Percentiles rank a stretch among this genome's conserved stretches.
Conservation (phyloP, 495 filamentous ascomycete genomes). For the Neurospora tetrasperma region DNA sequence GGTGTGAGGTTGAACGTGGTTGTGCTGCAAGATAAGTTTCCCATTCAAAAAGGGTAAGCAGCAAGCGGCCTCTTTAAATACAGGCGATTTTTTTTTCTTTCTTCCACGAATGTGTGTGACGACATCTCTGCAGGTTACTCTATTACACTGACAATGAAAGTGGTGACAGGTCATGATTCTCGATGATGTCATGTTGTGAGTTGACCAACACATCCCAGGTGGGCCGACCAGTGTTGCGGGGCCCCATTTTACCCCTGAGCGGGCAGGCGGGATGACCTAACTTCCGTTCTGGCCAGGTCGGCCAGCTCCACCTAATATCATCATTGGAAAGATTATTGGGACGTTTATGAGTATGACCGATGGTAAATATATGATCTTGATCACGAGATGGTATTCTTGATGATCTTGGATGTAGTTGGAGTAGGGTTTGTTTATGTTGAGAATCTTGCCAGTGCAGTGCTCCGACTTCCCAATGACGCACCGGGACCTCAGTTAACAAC, state of each 20-base stretch:
- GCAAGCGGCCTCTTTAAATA: not conserved
- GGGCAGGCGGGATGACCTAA: not conserved
- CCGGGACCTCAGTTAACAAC: not conserved
- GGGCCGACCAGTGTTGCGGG: not conserved
- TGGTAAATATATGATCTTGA: not conserved
- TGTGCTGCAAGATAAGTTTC: not conserved
- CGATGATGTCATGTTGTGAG: slow-evolving; percentile 10
- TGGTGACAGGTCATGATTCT: not conserved
- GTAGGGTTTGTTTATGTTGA: not conserved
- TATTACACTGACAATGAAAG: not conserved
- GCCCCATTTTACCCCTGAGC: not conserved
- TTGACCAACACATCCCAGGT: not conserved
- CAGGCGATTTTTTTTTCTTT: not conserved
- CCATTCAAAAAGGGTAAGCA: not conserved
- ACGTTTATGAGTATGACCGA: not conserved
- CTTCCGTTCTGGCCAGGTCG: not conserved
- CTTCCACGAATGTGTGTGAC: not conserved
- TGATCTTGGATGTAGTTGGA: not conserved
- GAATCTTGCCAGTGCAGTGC: too few relatives aligned
- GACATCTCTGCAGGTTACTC: not conserved
- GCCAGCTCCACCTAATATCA: not conserved
- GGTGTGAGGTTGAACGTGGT: not conserved
- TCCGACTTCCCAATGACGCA: not conserved
- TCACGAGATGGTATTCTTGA: not conserved
- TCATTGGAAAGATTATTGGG: not conserved